phyloP scores from a whole-genome alignment of 192 early-diverging fungal species.

The Lunasporangiospora selenospora region DNA sequence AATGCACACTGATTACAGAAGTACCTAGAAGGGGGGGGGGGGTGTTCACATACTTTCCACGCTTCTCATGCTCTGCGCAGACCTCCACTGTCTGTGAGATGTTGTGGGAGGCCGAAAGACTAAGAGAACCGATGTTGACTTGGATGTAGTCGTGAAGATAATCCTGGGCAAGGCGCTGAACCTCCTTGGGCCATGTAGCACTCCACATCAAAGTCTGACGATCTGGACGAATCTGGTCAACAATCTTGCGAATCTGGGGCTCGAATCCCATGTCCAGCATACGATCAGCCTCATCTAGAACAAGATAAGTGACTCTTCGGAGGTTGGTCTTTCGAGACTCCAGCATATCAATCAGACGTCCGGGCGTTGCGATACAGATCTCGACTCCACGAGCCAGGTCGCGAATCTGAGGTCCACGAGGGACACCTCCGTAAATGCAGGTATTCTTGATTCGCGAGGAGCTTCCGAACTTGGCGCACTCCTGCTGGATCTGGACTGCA shows the following conservation, averaged over 20 bases:
- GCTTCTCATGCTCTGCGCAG: constrained; percentile 86
- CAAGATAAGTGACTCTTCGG: constrained; percentile 94
- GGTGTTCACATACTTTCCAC: constrained; percentile 60
- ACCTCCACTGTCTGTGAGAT: constrained; percentile 94
- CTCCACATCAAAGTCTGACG: constrained; percentile 99
- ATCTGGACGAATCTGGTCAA: constrained; percentile 96
- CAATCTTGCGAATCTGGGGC: constrained; percentile 97
- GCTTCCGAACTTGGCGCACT: constrained; percentile 92
- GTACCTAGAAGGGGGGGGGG: background rate
- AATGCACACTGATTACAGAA: background rate
- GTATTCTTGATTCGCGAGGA: constrained; percentile 91
- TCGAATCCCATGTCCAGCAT: constrained; percentile 99
- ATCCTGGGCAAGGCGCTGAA: constrained; percentile 89
- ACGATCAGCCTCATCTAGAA: constrained; percentile 98
- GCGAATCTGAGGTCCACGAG: constrained; percentile 88
- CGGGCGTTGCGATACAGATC: constrained; percentile 98
- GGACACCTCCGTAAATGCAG: constrained; percentile 96
- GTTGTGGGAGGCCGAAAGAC: constrained; percentile 91
- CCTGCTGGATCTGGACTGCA: constrained; percentile 95
- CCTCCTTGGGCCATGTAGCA: constrained; percentile 99
- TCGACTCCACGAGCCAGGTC: constrained; percentile 88
- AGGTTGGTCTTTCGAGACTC: constrained; percentile 89
- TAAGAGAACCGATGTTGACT: constrained; percentile 94
- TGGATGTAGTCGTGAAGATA: constrained; percentile 95
- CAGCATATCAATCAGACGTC: constrained; percentile 97